Base-by-base conservation (phyloP, 176 grass and related monocot genomes). In the Musa acuminata region DNA sequence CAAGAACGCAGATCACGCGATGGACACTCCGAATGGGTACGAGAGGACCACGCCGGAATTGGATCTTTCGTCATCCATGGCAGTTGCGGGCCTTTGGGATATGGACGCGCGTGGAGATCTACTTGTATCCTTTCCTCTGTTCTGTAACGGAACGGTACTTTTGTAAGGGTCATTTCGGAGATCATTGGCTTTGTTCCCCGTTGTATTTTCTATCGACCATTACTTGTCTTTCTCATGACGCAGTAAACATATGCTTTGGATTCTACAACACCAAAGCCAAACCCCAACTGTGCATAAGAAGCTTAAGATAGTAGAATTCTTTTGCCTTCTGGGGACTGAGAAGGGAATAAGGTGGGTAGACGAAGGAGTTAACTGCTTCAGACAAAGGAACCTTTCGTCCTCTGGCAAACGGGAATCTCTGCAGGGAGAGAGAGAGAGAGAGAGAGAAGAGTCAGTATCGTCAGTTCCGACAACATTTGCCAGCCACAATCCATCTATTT, bases 321-420 rank as follows among this genome's bases (percentile, higher is more conserved):
- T 14, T 82, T 67, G 62, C 48, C 59, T 24, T 84, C 60, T 84
- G 68, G 77, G 57, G 24, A 78, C 68, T 59, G 70, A 49, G 69
- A 79, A 53, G 52, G 65, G 68, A 83, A 84, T 79, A 84, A 79
- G 80, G 60, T 20, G 23, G 49, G 35, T 12, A 20, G 60, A 6
- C 14, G 55, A 74, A 11, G 71, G 53, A 58, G 76, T 75, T 57
- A 69, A 80, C 13, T 51, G 77, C 72, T 52, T 48, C 62, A 72
- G 78, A 81, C 83, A 81, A 81, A 85, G 65, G 64, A 80, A 81
- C 78, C 83, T 77, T 85, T 85, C 78, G 73, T 85, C 78, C 68
- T 85, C 80, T 85, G 83, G 64, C 78, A 81, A 62, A 71, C 72
- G 71, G 83, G 83, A 85, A 81, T 81, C 78, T 77, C 29, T 77